These are phyloP conservation scores for Xylaria digitata DNA, from an alignment of 2,329 filamentous ascomycete genomes.

Conservation along the genomic window DNA sequence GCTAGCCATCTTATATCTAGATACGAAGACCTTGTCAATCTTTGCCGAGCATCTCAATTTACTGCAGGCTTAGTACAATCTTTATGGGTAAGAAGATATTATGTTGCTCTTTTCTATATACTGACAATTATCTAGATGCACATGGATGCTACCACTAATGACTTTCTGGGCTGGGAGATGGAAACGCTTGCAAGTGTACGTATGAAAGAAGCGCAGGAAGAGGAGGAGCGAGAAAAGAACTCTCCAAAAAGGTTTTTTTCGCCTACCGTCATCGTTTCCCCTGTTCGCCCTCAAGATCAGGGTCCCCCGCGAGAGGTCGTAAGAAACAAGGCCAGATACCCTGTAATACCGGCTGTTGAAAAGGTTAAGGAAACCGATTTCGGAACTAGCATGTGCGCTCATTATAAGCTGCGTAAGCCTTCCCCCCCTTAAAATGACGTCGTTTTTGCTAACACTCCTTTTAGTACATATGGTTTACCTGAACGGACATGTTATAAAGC, in stretches of 20 bases:
- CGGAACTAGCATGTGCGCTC: constrained; percentile 1
- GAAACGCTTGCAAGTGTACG: not conserved
- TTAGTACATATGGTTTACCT: constrained; percentile 29
- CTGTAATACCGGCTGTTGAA: constrained; percentile 14
- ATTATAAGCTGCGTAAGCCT: constrained; percentile 31
- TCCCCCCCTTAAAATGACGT: not conserved
- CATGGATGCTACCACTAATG: constrained; percentile 12
- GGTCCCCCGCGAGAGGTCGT: not conserved
- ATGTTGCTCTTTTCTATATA: not conserved
- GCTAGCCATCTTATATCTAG: constrained; percentile 30
- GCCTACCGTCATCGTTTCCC: constrained; percentile 23
- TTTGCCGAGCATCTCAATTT: constrained; percentile 42
- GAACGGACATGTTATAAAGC: constrained; percentile 38
- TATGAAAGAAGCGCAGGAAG: not conserved
- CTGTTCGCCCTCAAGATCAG: constrained; percentile 19
- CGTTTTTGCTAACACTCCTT: constrained; percentile 19
- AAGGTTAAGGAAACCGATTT: not conserved
- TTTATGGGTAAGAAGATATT: constrained; percentile 37
- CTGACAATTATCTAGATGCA: constrained; percentile 40
- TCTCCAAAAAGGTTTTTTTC: constrained; percentile 12
- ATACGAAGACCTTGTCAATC: constrained; percentile 41
- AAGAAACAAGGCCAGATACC: constrained; percentile 18
- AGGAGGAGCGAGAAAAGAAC: not conserved
- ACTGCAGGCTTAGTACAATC: constrained; percentile 31
- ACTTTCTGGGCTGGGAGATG: constrained; percentile 26